Conservation (phyloP, 1,284 basidiomycete genomes). For the Tilletia caries region DNA sequence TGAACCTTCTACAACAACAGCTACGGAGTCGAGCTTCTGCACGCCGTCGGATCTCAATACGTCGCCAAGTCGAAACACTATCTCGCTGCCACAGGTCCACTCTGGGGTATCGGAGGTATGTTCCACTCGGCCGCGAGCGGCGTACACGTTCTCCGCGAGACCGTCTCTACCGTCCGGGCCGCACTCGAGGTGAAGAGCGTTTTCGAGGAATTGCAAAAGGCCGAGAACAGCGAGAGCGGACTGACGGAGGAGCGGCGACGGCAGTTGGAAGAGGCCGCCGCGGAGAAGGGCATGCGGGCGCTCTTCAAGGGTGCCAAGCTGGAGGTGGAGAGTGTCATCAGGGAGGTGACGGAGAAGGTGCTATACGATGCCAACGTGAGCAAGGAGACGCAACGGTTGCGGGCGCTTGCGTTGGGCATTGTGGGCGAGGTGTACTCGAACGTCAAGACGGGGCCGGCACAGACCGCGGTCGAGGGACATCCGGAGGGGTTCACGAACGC, state of each 20-base stretch:
- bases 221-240: constrained; percentile 70
- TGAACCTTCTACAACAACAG: constrained; percentile 55
- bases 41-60: constrained; percentile 89
- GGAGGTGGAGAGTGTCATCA: constrained; percentile 86
- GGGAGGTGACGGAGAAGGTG: constrained; percentile 87
- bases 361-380: constrained; percentile 59
- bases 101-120: constrained; percentile 39
- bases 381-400: constrained; percentile 47
- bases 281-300: constrained; percentile 67
- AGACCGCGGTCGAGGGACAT: constrained; percentile 1
- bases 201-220: constrained; percentile 76
- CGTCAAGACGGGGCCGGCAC: constrained; percentile 16
- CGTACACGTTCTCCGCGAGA: constrained; percentile 49
- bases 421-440: constrained; percentile 36
- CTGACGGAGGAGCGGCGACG: constrained; percentile 79
- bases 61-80: constrained; percentile 55
- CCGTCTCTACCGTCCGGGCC: constrained; percentile 47
- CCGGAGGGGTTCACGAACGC: background rate
- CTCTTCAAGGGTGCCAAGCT: constrained; percentile 73
- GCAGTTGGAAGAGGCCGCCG: constrained; percentile 90
- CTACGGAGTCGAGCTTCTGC: constrained; percentile 86
- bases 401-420: constrained; percentile 46
- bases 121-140: constrained; percentile 39
- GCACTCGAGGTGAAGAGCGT: constrained; percentile 71
- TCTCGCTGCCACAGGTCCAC: constrained; percentile 39